Base-by-base conservation (phyloP, 148 eudicot genomes). In the Amaranthus cruentus region DNA sequence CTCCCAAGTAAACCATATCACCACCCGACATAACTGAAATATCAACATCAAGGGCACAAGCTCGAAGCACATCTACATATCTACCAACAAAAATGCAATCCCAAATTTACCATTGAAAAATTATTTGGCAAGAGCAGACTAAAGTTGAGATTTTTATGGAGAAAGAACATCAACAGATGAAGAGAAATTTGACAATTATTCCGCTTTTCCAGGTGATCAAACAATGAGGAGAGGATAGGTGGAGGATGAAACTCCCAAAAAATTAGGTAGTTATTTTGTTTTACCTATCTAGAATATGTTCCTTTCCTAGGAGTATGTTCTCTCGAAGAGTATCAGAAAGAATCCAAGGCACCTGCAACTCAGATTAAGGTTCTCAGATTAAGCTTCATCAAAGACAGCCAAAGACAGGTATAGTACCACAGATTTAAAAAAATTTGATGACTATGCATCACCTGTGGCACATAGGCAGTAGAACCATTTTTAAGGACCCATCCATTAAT, bases 251-350 rank as follows among this genome's bases (percentile, higher is more conserved):
- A 61, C 3, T 2, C 10, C 54, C 66, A 68, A 58, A 72, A 58
- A 53, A 46, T 57, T 75, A 65, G 54, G 47, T 44, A 62, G 3
- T 50, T 28, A 28, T 43, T 3, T 70, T 13, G 15, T 46, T 14
- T 46, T 77, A 91, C 98, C 98, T 91, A 80, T 71, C 82, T 53
- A 88, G 80, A 80, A 83, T 73, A 68, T 88, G 88, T 70, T 86
- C 86, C 83, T 81, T 87, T 63, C 93, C 97, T 78, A 94, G 84
- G 78, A 88, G 78, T 73, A 94, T 81, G 82, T 94, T 94, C 66
- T 94, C 93, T 65, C 93, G 97, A 7, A 94, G 73, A 14, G 96
- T 87, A 74, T 97, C 98, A 47, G 98, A 89, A 75, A 89, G 91
- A 81, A 94, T 86, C 98, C 98, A 94, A 9, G 98, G 96, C 68